These are phyloP conservation scores for Tricholoma sp. DNA, from an alignment of 768 basidiomycete genomes.

Conservation along the genomic window DNA sequence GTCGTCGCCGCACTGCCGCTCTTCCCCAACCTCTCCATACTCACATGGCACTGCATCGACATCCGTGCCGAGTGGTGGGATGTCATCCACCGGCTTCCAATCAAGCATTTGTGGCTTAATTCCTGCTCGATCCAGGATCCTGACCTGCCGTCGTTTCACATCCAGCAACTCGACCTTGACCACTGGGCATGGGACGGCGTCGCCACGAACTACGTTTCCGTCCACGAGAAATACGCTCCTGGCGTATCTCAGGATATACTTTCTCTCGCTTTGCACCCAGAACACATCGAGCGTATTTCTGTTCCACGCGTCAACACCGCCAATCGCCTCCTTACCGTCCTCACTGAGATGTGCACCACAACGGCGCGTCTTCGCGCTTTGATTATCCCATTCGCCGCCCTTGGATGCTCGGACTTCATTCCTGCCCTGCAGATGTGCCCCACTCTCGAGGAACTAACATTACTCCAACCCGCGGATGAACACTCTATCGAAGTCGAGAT, in stretches of 20 bases:
- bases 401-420: slow-evolving; percentile 20
- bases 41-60: slow-evolving; percentile 34
- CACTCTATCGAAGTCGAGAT: slow-evolving; percentile 13
- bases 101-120: slow-evolving; percentile 29
- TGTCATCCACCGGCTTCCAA: slow-evolving; percentile 21
- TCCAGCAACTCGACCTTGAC: slow-evolving; percentile 28
- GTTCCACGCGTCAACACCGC: slow-evolving; percentile 30
- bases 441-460: slow-evolving; percentile 23
- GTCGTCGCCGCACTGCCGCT: slow-evolving; percentile 24
- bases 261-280: slow-evolving; percentile 23
- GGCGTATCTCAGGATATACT: slow-evolving; percentile 25
- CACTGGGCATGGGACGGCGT: slow-evolving; percentile 34
- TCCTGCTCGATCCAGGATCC: slow-evolving; percentile 20
- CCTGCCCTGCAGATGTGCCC: slow-evolving; percentile 25
- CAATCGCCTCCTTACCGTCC: slow-evolving; percentile 20
- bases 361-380: slow-evolving; percentile 18
- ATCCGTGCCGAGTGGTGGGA: slow-evolving; percentile 29
- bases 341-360: slow-evolving; percentile 11
- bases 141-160: slow-evolving; percentile 7
- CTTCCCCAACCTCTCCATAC: slow-evolving; percentile 27
- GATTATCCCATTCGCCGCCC: slow-evolving; percentile 22
- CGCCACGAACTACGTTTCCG: slow-evolving; percentile 27
- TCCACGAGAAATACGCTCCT: slow-evolving; percentile 26
- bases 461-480: slow-evolving; percentile 26
- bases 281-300: slow-evolving; percentile 24